phyloP scores from a whole-genome alignment of 495 filamentous ascomycete genomes.

The Podospora australis region DNA sequence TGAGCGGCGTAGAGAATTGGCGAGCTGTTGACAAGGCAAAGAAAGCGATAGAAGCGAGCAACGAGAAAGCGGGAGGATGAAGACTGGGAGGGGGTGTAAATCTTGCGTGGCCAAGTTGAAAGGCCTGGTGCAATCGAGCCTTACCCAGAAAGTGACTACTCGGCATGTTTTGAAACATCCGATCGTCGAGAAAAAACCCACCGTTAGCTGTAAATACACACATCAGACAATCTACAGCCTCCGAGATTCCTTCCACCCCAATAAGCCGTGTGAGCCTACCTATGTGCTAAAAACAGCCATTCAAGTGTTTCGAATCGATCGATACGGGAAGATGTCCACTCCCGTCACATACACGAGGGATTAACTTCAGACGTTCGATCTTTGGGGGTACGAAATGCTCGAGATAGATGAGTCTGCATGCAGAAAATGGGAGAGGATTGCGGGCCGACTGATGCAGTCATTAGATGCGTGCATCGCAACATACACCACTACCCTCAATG shows the following conservation, averaged over 20 bases:
- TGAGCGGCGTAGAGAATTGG: background rate
- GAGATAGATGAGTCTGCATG: too few species aligned
- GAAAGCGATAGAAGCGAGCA: background rate
- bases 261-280: slow-evolving; percentile 4
- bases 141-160: background rate
- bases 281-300: slow-evolving; percentile 3
- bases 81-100: too few species aligned
- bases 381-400: too few species aligned
- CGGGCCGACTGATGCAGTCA: too few species aligned
- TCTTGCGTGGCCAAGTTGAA: too few species aligned
- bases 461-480: too few species aligned
- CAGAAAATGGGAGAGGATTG: too few species aligned
- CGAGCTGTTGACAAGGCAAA: background rate
- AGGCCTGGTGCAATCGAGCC: background rate
- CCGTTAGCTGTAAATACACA: slow-evolving; percentile 3
- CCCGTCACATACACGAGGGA: too few species aligned
- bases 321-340: too few species aligned
- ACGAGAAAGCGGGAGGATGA: background rate
- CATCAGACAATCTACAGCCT: background rate
- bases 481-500: too few species aligned
- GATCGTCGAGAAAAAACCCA: slow-evolving; percentile 8
- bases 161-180: slow-evolving; percentile 19
- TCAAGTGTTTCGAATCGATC: background rate
- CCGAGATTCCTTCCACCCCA: background rate
- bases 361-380: too few species aligned